A percentile compares a stretch with the other conserved stretches of the same genome.
phyloP scores from a whole-genome alignment of 1,284 basidiomycete species.

The Sporisorium scitamineum region DNA sequence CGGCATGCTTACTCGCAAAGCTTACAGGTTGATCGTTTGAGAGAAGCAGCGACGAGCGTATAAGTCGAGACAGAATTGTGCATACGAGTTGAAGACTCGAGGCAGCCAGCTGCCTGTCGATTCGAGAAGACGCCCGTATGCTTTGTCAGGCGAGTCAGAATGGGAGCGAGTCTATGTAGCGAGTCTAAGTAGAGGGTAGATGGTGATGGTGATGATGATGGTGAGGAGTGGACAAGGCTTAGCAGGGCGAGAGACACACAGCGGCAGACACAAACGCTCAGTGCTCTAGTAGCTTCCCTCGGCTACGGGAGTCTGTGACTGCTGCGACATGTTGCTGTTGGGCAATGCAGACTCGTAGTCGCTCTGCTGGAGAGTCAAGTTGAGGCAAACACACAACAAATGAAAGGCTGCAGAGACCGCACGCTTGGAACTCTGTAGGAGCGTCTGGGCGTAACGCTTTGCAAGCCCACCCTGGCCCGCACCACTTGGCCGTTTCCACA shows the following conservation, averaged over 20 bases:
- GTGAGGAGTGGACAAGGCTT: too few species aligned
- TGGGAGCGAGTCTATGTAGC: too few species aligned
- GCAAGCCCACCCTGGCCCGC: neutral
- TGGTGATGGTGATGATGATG: too few species aligned
- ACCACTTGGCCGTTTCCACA: too few species aligned
- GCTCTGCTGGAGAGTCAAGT: too few species aligned
- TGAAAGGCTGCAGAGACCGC: too few species aligned
- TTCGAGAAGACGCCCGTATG: neutral
- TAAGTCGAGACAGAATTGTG: neutral
- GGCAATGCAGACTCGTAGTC: neutral
- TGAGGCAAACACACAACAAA: too few species aligned
- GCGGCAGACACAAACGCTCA: neutral
- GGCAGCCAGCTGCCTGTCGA: neutral
- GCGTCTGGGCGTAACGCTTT: neutral
- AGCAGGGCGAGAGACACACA: too few species aligned
- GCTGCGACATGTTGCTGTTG: neutral
- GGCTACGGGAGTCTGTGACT: neutral
- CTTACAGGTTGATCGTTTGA: neutral
- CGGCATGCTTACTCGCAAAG: slow-evolving; percentile 10
- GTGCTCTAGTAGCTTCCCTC: neutral
- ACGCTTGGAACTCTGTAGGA: too few species aligned
- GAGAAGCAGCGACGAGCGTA: neutral
- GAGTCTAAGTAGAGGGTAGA: too few species aligned
- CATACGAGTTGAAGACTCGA: neutral
- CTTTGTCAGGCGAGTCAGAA: too few species aligned